phyloP scores from a whole-genome alignment of 176 grass and related monocot species.

The Oryza glumipatula region DNA sequence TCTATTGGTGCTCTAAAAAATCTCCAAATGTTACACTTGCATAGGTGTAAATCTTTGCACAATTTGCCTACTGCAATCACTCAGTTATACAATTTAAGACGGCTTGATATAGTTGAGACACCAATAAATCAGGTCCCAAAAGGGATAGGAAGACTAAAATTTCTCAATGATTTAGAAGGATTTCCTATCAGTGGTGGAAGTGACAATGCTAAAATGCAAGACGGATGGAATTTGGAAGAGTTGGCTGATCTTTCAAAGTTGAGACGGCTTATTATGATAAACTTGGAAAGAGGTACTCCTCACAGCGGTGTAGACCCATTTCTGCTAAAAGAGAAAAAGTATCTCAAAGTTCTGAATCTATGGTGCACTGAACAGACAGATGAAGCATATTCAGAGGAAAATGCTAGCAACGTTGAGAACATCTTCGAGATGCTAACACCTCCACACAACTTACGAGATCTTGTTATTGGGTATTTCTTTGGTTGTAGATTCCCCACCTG shows the following conservation, averaged over 20 bases:
- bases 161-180: slow-evolving; percentile 23
- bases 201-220: not conserved
- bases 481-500: slow-evolving; percentile 14
- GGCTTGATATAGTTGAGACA: not conserved
- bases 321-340: too few relatives aligned
- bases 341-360: not conserved
- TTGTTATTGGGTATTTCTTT: not conserved
- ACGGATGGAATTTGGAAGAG: not conserved
- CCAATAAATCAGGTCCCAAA: slow-evolving; percentile 34
- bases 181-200: not conserved
- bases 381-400: not conserved
- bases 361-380: not conserved
- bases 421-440: slow-evolving; percentile 31
- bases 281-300: not conserved
- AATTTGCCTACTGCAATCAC: not conserved
- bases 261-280: not conserved
- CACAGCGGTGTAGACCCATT: too few relatives aligned
- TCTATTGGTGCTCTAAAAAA: not conserved
- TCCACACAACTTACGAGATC: not conserved
- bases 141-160: not conserved
- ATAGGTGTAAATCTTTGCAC: not conserved
- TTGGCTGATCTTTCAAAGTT: not conserved
- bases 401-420: slow-evolving; percentile 11
- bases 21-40: not conserved
- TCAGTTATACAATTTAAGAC: slow-evolving; percentile 12